Evolutionary conservation across 1,139 yeast species (phyloP), one percentile per base, ranked within the genome.

Genomic region (Yarrowia galli): DNA sequence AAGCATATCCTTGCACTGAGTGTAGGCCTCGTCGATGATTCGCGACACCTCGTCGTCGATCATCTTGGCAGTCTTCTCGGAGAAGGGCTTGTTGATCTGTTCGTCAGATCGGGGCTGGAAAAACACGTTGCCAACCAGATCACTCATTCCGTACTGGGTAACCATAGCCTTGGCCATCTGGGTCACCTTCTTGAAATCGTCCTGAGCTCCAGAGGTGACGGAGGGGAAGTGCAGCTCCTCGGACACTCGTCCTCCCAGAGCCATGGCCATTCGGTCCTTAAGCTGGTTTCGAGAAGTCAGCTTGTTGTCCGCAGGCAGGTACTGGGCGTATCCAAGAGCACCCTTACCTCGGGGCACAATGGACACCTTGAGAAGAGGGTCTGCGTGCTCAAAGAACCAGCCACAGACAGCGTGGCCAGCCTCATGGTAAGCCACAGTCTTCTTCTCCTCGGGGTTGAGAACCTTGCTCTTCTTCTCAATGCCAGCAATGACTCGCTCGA

Each of bases 341-440:
- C 97, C 97, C 80, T 89, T 92, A 12, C 98, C 98, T 76, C 98
- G 87, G 67, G 99, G 99, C 71, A 95, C 92, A 74, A 95, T 95
- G 8, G 98, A 91, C 20, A 95, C 99, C 80, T 95, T 95, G 72
- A 95, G 85, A 71, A 95, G 82, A 12, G 99, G 99, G 76, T 92
- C 97, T 1, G 98, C 97, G 79, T 84, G 85, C 79, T 88, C 86
- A 75, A 95, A 83, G 76, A 81, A 92, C 99, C 99, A 95, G 15
- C 99, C 99, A 80, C 98, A 93, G 69, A 95, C 87, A 5, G 99
- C 99, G 79, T 95, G 99, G 0, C 99, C 99, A 2, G 99, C 99
- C 79, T 95, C 99, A 77, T 95, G 99, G 76, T 91, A 96, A 0
- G 99, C 99, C 69, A 95, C 98, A 64, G 92, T 87, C 71, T 82